Evolutionary conservation across 2,329 filamentous ascomycete species (phyloP).

Genomic region (Fusarium pseudograminearum): DNA sequence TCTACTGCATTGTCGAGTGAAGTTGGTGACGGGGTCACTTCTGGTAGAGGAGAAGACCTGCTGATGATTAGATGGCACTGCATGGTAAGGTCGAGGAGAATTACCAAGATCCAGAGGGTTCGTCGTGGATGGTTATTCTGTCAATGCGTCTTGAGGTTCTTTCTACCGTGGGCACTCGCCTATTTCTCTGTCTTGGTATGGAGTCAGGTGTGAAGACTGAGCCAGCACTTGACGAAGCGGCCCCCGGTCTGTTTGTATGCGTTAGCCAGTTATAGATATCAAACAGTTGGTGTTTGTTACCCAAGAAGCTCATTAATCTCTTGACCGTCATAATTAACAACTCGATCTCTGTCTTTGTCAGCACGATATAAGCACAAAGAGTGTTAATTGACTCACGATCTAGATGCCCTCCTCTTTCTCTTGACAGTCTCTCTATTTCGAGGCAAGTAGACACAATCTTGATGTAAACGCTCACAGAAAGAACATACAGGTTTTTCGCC

Average conservation of each 20-base stretch:
- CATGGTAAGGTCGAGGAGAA: fast-evolving
- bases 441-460: conserved; percentile 34
- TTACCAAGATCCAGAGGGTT: conserved; percentile 3
- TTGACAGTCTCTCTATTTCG: conserved; percentile 27
- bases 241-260: neutral
- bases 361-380: neutral
- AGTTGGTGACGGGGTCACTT: conserved; percentile 7
- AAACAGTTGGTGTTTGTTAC: neutral
- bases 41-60: conserved; percentile 6
- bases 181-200: conserved; percentile 1
- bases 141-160: conserved; percentile 1
- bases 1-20: conserved; percentile 26
- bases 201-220: conserved; percentile 25
- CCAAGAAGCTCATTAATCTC: conserved; percentile 27
- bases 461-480: conserved; percentile 37
- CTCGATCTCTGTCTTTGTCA: neutral
- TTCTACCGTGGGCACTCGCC: neutral
- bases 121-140: neutral
- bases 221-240: conserved; percentile 14
- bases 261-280: fast-evolving
- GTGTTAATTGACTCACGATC: conserved; percentile 9
- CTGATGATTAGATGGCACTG: fast-evolving
- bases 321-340: neutral
- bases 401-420: conserved; percentile 24
- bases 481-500: conserved; percentile 40